phyloP scores from a whole-genome alignment of 345 rosid genomes.

The Pistacia integerrima region DNA sequence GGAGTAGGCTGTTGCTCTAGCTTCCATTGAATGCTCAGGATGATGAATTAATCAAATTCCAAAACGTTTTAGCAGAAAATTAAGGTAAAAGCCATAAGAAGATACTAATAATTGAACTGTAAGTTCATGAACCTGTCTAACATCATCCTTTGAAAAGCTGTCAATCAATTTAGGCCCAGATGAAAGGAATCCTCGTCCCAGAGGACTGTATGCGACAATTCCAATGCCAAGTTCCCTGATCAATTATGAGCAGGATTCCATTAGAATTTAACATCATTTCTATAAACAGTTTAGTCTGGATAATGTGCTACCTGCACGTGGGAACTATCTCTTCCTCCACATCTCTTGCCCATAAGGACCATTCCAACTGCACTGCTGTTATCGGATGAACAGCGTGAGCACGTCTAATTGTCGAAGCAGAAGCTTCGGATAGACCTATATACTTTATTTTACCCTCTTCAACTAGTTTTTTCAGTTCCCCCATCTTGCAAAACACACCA shows the following conservation, averaged over 20 bases:
- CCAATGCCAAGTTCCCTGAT: not conserved
- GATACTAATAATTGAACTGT: too few species aligned
- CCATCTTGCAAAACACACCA: constrained; percentile 27
- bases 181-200: not conserved
- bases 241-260: not conserved
- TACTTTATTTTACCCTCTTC: constrained; percentile 79
- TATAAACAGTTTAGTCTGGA: too few species aligned
- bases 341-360: constrained; percentile 84
- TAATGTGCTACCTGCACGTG: not conserved
- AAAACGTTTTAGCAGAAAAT: too few species aligned
- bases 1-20: too few species aligned
- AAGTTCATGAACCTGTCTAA: not conserved
- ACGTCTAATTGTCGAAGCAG: constrained; percentile 77
- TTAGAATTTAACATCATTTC: too few species aligned
- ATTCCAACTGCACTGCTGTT: constrained; percentile 67
- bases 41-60: too few species aligned
- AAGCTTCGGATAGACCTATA: constrained; percentile 71
- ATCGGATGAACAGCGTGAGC: constrained; percentile 80
- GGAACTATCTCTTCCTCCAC: constrained; percentile 53
- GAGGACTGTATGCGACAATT: not conserved
- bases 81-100: too few species aligned
- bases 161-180: not conserved
- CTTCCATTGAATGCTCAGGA: too few species aligned
- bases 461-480: constrained; percentile 65
- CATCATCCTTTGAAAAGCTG: not conserved